Evolutionary conservation across 2,329 filamentous ascomycete species (phyloP).

Genomic region (Ophiognomonia clavigignenti-juglandacearum): DNA sequence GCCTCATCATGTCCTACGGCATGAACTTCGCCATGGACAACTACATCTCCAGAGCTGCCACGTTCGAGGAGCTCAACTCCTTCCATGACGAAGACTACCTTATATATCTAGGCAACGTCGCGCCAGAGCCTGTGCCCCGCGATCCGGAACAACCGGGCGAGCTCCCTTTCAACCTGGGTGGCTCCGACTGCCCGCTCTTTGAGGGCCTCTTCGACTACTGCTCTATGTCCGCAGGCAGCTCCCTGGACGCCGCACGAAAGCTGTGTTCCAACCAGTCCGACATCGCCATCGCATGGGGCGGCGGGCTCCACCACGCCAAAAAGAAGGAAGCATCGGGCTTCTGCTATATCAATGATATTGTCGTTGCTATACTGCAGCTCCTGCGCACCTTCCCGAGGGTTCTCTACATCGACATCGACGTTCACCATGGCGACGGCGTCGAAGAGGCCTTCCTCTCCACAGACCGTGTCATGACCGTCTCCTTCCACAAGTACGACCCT

Average conservation of each 20-base stretch:
- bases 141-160: slow-evolving; percentile 66
- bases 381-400: slow-evolving; percentile 78
- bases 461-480: slow-evolving; percentile 66
- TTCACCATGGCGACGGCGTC: slow-evolving; percentile 86
- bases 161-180: slow-evolving; percentile 76
- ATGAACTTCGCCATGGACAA: slow-evolving; percentile 97
- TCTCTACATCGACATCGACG: slow-evolving; percentile 91
- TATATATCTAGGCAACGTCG: slow-evolving; percentile 73
- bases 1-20: slow-evolving; percentile 89
- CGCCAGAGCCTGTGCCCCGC: slow-evolving; percentile 57
- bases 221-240: slow-evolving; percentile 86
- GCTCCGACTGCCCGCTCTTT: slow-evolving; percentile 94
- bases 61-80: slow-evolving; percentile 77
- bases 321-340: slow-evolving; percentile 91
- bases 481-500: slow-evolving; percentile 81
- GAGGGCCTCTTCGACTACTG: slow-evolving; percentile 95
- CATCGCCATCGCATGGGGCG: slow-evolving; percentile 97
- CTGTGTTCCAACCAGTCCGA: slow-evolving; percentile 82
- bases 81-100: slow-evolving; percentile 91
- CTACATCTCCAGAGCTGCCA: slow-evolving; percentile 78
- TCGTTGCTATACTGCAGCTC: slow-evolving; percentile 85
- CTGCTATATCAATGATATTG: slow-evolving; percentile 99
- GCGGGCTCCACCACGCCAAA: slow-evolving; percentile 93
- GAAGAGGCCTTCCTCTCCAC: slow-evolving; percentile 89
- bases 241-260: slow-evolving; percentile 85